Evolutionary conservation across 495 filamentous ascomycete species (phyloP).

Genomic region (Lepidopterella palustris): DNA sequence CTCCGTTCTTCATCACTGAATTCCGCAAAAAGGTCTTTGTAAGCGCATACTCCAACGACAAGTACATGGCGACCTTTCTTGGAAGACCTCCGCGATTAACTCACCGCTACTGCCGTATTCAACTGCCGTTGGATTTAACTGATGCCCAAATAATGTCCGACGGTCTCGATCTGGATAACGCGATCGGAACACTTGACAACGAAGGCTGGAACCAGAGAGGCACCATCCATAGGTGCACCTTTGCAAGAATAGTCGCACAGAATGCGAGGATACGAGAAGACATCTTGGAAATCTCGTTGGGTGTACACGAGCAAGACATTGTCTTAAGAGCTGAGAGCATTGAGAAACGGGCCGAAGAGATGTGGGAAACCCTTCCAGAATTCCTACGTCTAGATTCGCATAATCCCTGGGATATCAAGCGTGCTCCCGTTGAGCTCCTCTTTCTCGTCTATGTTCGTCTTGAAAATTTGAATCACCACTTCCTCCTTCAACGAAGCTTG

Average conservation of each 20-base stretch:
- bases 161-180: conserved; percentile 39
- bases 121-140: conserved; percentile 52
- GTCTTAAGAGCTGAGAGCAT: conserved; percentile 44
- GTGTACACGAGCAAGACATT: conserved; percentile 41
- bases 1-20: conserved; percentile 48
- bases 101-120: conserved; percentile 49
- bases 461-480: conserved; percentile 51
- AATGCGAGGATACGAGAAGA: conserved; percentile 49
- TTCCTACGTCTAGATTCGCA: conserved; percentile 15
- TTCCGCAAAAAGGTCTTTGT: conserved; percentile 49
- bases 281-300: conserved; percentile 54
- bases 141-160: conserved; percentile 47
- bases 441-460: conserved; percentile 41
- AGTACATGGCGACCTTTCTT: conserved; percentile 48
- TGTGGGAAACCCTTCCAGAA: conserved; percentile 13
- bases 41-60: conserved; percentile 48
- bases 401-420: conserved; percentile 9
- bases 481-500: conserved; percentile 52
- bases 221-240: conserved; percentile 37
- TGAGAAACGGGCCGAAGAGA: conserved; percentile 4
- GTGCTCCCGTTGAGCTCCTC: conserved; percentile 19
- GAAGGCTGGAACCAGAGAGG: conserved; percentile 51
- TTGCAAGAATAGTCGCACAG: conserved; percentile 45
- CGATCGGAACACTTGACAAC: conserved; percentile 43
- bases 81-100: conserved; percentile 53